phyloP scores from a whole-genome alignment of 805 yeast genomes.

The Starmera dryadoides region DNA sequence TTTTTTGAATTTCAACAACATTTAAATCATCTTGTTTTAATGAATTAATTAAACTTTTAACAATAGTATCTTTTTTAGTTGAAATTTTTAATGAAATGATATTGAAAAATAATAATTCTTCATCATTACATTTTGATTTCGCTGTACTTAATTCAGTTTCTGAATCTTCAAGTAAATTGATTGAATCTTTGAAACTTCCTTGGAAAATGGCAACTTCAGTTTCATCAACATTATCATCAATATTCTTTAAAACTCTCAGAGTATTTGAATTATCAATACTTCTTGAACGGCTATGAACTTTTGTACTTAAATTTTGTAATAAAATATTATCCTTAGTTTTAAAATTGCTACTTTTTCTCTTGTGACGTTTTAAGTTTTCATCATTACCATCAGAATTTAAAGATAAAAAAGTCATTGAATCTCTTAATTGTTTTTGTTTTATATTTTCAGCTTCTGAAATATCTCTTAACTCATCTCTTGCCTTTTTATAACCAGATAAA shows the following conservation, averaged over 20 bases:
- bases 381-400: constrained; percentile 17
- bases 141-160: constrained; percentile 19
- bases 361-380: constrained; percentile 5
- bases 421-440: constrained; percentile 34
- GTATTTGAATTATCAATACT: constrained; percentile 38
- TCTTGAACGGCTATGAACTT: constrained; percentile 54
- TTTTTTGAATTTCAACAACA: constrained; percentile 17
- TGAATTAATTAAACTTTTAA: constrained; percentile 27
- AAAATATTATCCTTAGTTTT: constrained; percentile 16
- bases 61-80: constrained; percentile 23
- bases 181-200: constrained; percentile 41
- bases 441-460: constrained; percentile 43
- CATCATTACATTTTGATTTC: constrained; percentile 16
- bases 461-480: constrained; percentile 52
- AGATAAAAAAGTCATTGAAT: constrained; percentile 36
- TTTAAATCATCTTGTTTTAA: constrained; percentile 23
- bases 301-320: constrained; percentile 52
- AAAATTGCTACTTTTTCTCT: constrained; percentile 25
- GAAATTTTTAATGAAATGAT: constrained; percentile 25
- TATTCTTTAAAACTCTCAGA: constrained; percentile 39
- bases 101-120: constrained; percentile 24
- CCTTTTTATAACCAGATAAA: constrained; percentile 48
- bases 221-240: constrained; percentile 62
- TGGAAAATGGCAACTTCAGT: constrained; percentile 63
- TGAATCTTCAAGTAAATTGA: constrained; percentile 25